phyloP scores from a whole-genome alignment of 805 yeast species.

The Wickerhamiella occidentalis region DNA sequence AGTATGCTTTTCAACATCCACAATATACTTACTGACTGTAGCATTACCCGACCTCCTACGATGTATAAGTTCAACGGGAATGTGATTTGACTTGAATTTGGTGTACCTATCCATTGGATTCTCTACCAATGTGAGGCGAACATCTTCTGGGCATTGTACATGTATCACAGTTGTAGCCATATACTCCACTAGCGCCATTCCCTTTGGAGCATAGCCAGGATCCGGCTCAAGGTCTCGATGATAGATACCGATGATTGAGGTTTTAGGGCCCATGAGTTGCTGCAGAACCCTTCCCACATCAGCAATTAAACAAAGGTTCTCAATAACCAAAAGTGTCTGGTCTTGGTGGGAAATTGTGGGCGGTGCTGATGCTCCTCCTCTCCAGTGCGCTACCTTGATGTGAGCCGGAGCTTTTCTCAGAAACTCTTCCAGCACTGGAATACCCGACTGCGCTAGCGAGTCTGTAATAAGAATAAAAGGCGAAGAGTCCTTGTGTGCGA shows the following conservation, averaged over 20 bases:
- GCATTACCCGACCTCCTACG: constrained; percentile 82
- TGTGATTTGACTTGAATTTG: constrained; percentile 35
- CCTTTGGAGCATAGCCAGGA: constrained; percentile 40
- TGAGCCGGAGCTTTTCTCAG: constrained; percentile 29
- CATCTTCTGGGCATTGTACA: constrained; percentile 35
- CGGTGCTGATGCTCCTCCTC: not conserved
- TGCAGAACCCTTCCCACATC: constrained; percentile 41
- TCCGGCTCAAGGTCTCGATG: constrained; percentile 15
- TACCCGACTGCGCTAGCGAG: constrained; percentile 55
- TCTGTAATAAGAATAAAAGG: constrained; percentile 66
- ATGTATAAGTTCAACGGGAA: constrained; percentile 44
- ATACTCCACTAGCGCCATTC: constrained; percentile 43
- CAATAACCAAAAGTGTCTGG: constrained; percentile 40
- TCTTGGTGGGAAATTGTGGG: not conserved
- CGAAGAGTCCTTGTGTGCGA: constrained; percentile 58
- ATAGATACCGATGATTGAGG: constrained; percentile 16
- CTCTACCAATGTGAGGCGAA: constrained; percentile 27
- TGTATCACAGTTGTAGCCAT: constrained; percentile 68
- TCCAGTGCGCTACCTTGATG: not conserved
- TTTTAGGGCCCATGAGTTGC: constrained; percentile 35
- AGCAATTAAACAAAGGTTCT: constrained; percentile 52
- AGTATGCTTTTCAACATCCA: constrained; percentile 40
- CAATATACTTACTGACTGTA: constrained; percentile 39
- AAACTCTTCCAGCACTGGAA: constrained; percentile 46
- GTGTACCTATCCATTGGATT: constrained; percentile 30